Evolutionary conservation across 169 alveolate genomes (phyloP), one percentile per base, ranked within the genome.

Genomic region (Plasmodium sp.): DNA sequence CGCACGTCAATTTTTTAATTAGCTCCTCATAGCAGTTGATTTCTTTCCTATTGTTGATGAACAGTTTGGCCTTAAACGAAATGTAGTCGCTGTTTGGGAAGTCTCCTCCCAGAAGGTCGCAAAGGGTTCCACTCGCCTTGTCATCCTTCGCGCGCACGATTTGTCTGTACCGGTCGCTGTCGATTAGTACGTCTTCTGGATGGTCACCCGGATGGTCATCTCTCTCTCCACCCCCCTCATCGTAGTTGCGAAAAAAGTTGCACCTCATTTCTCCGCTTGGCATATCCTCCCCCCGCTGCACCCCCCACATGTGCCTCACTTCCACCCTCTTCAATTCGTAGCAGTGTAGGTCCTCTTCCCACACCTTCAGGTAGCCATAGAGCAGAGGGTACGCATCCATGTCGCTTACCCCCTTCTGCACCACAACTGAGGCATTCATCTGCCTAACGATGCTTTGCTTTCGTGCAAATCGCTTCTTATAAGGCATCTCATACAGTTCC

Each of bases 271-370:
- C 34, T 34, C 1, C 33, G 16, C n/a, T 72, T 33, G 10, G 27
- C 18, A 36, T 16, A 67, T 75, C 54, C 14, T 43, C 81, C 3
- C 80, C 86, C 34, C 39, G 34, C 22, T 34, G n/a, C 16, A 51
- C 62, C 43, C 62, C 34, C 9, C 82, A 80, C 7, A 90, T 62
- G 48, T 22, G 6, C 48, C 73, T 71, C 2, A 79, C 43, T n/a
- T 90, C 84, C 2, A 90, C 58, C 34, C 80, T 90, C 9, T 90
- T 90, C 73, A 90, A 27, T 51, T 90, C 94, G 73, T 90, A 90
- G 39, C 82, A 90, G 36, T 90, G 94, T 48, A 90, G 45, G 45
- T 90, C 94, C 5, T 79, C 75, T 22, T 80, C 91, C 94, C 94
- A 90, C 62, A 90, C 51, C 7, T 67, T 80, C 72, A 90, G 80